Percentiles rank a stretch among this genome's conserved stretches.
Conservation (phyloP, 805 yeast genomes). For the Lipomyces yamanashiensis region DNA sequence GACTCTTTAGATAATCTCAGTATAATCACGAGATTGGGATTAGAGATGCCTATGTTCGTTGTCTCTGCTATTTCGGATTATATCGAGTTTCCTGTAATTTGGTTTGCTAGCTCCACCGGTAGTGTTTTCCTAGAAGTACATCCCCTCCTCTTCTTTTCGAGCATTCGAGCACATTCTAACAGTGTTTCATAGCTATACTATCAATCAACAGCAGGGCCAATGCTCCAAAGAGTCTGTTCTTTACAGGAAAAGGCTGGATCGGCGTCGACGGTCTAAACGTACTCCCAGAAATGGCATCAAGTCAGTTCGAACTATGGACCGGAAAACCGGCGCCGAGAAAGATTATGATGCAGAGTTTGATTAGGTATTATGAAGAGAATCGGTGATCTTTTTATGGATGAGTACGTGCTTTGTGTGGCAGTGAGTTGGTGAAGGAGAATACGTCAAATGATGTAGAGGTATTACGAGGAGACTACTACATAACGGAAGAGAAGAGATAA, state of each 20-base stretch:
- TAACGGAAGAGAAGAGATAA: too few relatives aligned
- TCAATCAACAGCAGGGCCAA: conserved; percentile 6
- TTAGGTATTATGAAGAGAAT: conserved; percentile 18
- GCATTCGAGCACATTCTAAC: background rate
- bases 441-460: too few relatives aligned
- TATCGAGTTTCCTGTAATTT: conserved; percentile 11
- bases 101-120: conserved; percentile 20
- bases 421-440: too few relatives aligned
- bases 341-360: conserved; percentile 14
- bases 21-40: background rate
- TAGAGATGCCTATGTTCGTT: conserved; percentile 25
- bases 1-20: background rate
- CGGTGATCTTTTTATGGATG: background rate
- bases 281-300: conserved; percentile 22
- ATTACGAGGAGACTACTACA: too few relatives aligned
- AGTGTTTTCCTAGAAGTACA: conserved; percentile 24
- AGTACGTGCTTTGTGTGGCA: too few relatives aligned
- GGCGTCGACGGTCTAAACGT: conserved; percentile 19
- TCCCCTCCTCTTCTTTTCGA: background rate
- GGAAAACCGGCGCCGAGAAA: conserved; percentile 23
- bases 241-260: conserved; percentile 21
- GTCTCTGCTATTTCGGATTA: conserved; percentile 18
- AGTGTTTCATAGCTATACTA: conserved; percentile 10
- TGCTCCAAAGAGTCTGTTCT: conserved; percentile 5
- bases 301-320: conserved; percentile 24